Evolutionary conservation across 2,329 filamentous ascomycete species (phyloP).

Genomic region (Westerdykella sp.): DNA sequence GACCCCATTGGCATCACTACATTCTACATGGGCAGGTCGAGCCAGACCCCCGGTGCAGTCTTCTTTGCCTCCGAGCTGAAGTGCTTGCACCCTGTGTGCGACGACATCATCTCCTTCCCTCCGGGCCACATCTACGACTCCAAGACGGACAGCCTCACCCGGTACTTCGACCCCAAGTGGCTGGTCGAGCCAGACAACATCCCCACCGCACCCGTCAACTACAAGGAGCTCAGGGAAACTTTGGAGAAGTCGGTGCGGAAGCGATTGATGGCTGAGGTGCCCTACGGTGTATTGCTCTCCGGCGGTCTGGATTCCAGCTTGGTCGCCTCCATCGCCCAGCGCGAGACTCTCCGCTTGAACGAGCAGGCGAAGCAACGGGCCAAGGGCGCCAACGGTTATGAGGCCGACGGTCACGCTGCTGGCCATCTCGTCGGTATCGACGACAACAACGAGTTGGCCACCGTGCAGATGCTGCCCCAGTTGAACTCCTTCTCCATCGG

Average conservation of each 20-base stretch:
- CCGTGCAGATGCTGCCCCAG: conserved; percentile 84
- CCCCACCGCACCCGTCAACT: conserved; percentile 73
- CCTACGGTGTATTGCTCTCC: conserved; percentile 91
- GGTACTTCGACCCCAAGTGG: conserved; percentile 91
- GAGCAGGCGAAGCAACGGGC: conserved; percentile 48
- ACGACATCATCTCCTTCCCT: conserved; percentile 89
- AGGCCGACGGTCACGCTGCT: conserved; percentile 17
- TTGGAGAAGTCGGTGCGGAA: conserved; percentile 92
- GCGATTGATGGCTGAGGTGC: conserved; percentile 96
- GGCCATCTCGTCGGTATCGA: conserved; percentile 81
- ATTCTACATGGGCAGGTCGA: conserved; percentile 90
- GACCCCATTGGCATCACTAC: conserved; percentile 97
- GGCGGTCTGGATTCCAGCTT: conserved; percentile 94
- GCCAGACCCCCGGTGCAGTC: conserved; percentile 71
- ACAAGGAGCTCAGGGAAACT: conserved; percentile 71
- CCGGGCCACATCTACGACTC: conserved; percentile 96
- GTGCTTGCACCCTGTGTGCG: conserved; percentile 85
- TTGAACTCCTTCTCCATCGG: conserved; percentile 99
- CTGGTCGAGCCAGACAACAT: conserved; percentile 71
- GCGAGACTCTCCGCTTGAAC: conserved; percentile 76
- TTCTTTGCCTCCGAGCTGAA: conserved; percentile 98
- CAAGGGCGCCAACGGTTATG: conserved; percentile 37
- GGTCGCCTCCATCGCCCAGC: conserved; percentile 90
- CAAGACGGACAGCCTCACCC: conserved; percentile 72
- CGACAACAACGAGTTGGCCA: conserved; percentile 81